These are phyloP conservation scores for Santalum album DNA, from an alignment of 164 flowering plant species.

Conservation along the genomic window DNA sequence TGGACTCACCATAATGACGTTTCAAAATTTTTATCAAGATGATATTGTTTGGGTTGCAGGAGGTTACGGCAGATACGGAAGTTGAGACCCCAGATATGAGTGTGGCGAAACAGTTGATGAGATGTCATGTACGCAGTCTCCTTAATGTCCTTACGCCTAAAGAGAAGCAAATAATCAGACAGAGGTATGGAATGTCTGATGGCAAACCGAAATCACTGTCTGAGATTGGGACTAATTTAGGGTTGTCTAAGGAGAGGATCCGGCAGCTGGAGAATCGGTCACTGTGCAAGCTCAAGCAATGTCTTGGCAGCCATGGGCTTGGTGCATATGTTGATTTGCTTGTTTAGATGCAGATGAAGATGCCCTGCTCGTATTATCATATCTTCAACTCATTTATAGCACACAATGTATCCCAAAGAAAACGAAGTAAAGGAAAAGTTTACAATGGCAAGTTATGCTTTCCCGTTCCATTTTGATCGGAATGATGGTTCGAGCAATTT, in stretches of 20 bases:
- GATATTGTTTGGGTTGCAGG: slow-evolving; percentile 33
- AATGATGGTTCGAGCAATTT: too few species aligned
- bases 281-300: slow-evolving; percentile 54
- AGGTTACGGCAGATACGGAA: slow-evolving; percentile 62
- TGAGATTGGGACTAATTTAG: slow-evolving; percentile 50
- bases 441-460: too few species aligned
- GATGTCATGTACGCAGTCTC: slow-evolving; percentile 59
- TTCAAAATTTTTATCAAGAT: too few species aligned
- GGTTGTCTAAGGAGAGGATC: slow-evolving; percentile 75
- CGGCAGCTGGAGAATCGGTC: slow-evolving; percentile 76
- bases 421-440: too few species aligned
- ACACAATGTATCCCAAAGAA: too few species aligned
- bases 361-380: too few species aligned
- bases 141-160: slow-evolving; percentile 47
- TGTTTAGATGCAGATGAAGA: slow-evolving; percentile 8
- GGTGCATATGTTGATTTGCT: slow-evolving; percentile 43
- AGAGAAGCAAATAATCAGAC: slow-evolving; percentile 56
- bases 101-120: slow-evolving; percentile 65
- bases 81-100: slow-evolving; percentile 50
- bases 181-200: slow-evolving; percentile 65
- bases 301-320: slow-evolving; percentile 47
- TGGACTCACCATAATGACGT: too few species aligned
- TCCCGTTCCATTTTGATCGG: too few species aligned
- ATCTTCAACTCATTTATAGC: too few species aligned
- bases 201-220: slow-evolving; percentile 40